Percentiles rank a stretch among this genome's conserved stretches.
Conservation (phyloP, 768 basidiomycete genomes). For the Lentinula aciculospora region DNA sequence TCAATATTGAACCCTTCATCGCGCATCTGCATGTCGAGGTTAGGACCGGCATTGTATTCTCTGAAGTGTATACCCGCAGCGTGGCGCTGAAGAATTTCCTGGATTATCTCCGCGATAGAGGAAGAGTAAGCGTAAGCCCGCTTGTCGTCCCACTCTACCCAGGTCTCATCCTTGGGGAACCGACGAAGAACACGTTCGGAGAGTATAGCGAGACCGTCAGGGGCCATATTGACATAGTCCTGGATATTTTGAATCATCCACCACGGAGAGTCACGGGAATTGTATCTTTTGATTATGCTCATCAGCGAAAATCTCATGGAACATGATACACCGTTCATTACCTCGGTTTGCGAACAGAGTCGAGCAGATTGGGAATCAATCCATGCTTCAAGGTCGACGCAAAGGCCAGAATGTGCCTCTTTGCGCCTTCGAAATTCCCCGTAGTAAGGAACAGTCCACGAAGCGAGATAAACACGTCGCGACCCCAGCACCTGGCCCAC, state of each 20-base stretch:
- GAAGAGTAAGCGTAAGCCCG: conserved; percentile 77
- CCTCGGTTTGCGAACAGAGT: conserved; percentile 83
- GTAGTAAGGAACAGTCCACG: conserved; percentile 93
- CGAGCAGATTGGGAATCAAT: conserved; percentile 91
- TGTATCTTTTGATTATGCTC: conserved; percentile 51
- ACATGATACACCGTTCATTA: conserved; percentile 24
- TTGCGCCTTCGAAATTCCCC: conserved; percentile 81
- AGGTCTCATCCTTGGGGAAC: conserved; percentile 91
- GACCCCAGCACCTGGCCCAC: conserved; percentile 98
- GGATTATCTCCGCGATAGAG: conserved; percentile 90
- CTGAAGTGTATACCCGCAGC: conserved; percentile 89
- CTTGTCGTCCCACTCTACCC: conserved; percentile 88
- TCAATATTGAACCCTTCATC: conserved; percentile 91
- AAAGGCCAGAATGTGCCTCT: conserved; percentile 88
- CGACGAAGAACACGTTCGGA: conserved; percentile 83
- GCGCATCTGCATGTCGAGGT: conserved; percentile 96
- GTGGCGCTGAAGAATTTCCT: conserved; percentile 94
- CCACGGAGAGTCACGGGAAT: conserved; percentile 98
- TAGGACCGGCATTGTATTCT: conserved; percentile 94
- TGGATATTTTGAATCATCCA: conserved; percentile 99
- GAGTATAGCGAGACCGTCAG: conserved; percentile 78
- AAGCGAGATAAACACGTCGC: conserved; percentile 90
- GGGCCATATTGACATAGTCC: conserved; percentile 81
- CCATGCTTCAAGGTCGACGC: conserved; percentile 93
- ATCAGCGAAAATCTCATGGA: not conserved